A percentile compares a stretch with the other conserved stretches of the same genome.
Conservation (phyloP, 208 protist species). For the Trichomonas vaginalis region DNA sequence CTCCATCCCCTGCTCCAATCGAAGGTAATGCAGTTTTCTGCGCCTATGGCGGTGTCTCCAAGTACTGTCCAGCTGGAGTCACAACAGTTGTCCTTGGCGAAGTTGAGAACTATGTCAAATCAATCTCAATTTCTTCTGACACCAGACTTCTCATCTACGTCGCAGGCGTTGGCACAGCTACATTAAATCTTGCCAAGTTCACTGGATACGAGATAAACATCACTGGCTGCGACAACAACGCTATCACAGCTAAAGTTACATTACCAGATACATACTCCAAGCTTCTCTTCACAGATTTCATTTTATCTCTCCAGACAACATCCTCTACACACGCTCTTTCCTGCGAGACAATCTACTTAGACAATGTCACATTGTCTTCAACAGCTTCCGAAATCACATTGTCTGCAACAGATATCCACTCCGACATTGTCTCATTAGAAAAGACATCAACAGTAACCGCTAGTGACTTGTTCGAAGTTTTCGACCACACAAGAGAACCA, state of each 20-base stretch:
- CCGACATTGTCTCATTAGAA: neutral
- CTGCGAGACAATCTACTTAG: neutral
- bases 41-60: neutral
- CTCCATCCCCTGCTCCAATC: too few species aligned
- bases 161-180: neutral
- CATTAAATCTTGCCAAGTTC: neutral
- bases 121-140: neutral
- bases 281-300: neutral
- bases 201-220: neutral
- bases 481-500: neutral
- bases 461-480: neutral
- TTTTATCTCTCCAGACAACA: neutral
- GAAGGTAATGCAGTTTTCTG: too few species aligned
- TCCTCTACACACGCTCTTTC: neutral
- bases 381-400: neutral
- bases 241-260: neutral
- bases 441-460: neutral
- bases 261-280: neutral
- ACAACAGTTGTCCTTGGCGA: neutral
- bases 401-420: neutral
- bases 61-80: neutral
- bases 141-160: neutral
- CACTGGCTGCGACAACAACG: neutral
- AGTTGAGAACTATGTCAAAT: neutral
- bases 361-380: neutral